phyloP scores from a whole-genome alignment of 78 protist genomes.

The Emiliania huxleyi region DNA sequence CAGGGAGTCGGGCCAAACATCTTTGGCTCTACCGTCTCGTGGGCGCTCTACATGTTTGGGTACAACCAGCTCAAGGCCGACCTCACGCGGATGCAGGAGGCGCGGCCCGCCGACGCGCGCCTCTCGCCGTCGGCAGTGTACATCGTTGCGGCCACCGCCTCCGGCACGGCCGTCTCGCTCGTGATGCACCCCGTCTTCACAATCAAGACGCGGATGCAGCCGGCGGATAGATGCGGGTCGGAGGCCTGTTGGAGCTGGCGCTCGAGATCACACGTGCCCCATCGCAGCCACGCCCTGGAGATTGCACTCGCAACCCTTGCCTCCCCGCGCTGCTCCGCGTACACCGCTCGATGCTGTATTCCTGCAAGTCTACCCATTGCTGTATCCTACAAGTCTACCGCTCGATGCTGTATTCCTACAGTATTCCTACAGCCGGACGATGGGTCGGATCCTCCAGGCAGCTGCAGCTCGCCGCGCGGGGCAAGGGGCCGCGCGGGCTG shows the following conservation, averaged over 20 bases:
- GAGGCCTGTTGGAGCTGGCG: too few relatives aligned
- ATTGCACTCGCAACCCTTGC: too few relatives aligned
- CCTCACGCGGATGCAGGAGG: background rate
- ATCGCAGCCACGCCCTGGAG: too few relatives aligned
- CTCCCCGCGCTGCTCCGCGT: too few relatives aligned
- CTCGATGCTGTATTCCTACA: too few relatives aligned
- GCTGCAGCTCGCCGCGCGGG: background rate
- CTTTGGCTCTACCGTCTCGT: background rate
- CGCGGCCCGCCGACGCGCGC: background rate
- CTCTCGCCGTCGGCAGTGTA: background rate
- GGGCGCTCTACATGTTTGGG: background rate
- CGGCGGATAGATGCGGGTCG: too few relatives aligned
- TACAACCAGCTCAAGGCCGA: background rate
- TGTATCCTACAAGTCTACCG: too few relatives aligned
- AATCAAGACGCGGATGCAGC: background rate
- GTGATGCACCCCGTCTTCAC: background rate
- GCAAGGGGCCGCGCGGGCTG: background rate
- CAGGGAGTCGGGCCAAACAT: background rate
- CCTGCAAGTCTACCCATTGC: too few relatives aligned
- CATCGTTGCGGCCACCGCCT: background rate
- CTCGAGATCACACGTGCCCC: too few relatives aligned
- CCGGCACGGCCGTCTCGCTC: background rate
- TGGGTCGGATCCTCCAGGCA: too few relatives aligned
- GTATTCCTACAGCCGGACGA: too few relatives aligned
- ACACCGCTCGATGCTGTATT: too few relatives aligned